Conservation (phyloP, 2,329 filamentous ascomycete species). For the Sclerotinia glacialis region DNA sequence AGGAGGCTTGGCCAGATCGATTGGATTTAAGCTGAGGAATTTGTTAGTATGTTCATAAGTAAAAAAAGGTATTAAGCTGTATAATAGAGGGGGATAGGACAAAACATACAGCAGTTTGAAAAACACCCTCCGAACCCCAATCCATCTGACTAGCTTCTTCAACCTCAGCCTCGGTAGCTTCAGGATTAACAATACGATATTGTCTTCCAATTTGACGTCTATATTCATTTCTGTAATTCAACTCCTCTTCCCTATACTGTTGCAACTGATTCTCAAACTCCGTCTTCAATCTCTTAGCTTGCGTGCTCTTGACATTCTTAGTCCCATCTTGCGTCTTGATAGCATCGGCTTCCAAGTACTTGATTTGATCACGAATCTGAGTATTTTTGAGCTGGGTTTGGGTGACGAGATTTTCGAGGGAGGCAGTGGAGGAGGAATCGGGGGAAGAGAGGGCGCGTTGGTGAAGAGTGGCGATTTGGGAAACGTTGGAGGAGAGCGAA, state of each 20-base stretch:
- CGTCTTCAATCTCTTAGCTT: slow-evolving; percentile 69
- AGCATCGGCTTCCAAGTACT: slow-evolving; percentile 69
- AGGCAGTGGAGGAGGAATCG: slow-evolving; percentile 51
- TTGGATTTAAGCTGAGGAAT: slow-evolving; percentile 65
- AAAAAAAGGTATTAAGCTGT: too few relatives aligned
- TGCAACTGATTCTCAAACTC: slow-evolving; percentile 70
- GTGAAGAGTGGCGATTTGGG: slow-evolving; percentile 66
- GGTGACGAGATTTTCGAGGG: slow-evolving; percentile 61
- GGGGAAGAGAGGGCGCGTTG: slow-evolving; percentile 67
- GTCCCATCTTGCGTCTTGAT: slow-evolving; percentile 58
- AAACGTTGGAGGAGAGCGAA: slow-evolving; percentile 63
- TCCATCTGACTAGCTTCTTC: slow-evolving; percentile 65
- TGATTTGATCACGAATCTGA: slow-evolving; percentile 77
- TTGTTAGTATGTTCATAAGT: background rate
- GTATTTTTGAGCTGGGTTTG: slow-evolving; percentile 71
- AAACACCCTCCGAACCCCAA: slow-evolving; percentile 76
- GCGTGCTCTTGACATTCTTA: slow-evolving; percentile 66
- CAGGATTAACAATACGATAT: slow-evolving; percentile 77
- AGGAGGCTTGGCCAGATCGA: slow-evolving; percentile 68
- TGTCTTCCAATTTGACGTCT: slow-evolving; percentile 77
- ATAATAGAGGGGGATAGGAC: background rate
- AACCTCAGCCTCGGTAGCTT: slow-evolving; percentile 72
- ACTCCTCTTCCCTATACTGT: slow-evolving; percentile 69
- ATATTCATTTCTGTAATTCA: slow-evolving; percentile 67
- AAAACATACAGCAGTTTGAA: slow-evolving; percentile 71